Base-by-base conservation (phyloP, 108 stramenopile species). In the Cylindrotheca fusiformis region DNA sequence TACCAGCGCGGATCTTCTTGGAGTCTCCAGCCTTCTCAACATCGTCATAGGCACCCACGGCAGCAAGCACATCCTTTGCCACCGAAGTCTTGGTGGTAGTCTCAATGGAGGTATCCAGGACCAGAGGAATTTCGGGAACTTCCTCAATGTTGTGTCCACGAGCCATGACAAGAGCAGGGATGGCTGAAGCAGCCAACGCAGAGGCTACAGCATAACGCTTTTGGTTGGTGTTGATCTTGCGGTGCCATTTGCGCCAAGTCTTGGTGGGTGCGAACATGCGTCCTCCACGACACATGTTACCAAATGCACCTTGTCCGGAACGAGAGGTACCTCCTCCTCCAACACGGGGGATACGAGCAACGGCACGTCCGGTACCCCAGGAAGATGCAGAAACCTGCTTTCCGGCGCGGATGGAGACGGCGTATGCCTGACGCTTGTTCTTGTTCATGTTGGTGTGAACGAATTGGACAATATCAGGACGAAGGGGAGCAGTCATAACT, bases 331-430 rank as follows among this genome's bases (percentile, higher is more conserved):
- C 99, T 49, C 97, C 97, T 46, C 97, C 97, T 52, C 93, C 90
- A 28, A 99, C 97, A 84, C 99, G 97, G 59, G 99, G 97, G 77
- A 99, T 98, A 91, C 99, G 99, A 51, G 99, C 94, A 36, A 99
- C 99, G 72, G 99, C 99, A 77, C 99, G 97, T 58, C 99, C 99
- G 58, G 99, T 99, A 65, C 99, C 99, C 99, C 99, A 99, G 0
- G 97, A 98, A 44, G 78, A 76, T 57, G 99, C 99, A 32, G 96
- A 90, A 67, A 89, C 89, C 65, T 92, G 87, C 85, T 95, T 95
- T 65, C 97, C 97, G 54, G 98, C 97, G 52, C 81, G 78, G 75
- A 93, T 84, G 83, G 82, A 85, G 60, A 98, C 97, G 64, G 96
- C 95, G 82, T 97, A 99, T 32, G 98, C 97, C 79, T 99, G 98